Conservation (phyloP, 73 alveolate species). For the Paramecium tetraurelia region DNA sequence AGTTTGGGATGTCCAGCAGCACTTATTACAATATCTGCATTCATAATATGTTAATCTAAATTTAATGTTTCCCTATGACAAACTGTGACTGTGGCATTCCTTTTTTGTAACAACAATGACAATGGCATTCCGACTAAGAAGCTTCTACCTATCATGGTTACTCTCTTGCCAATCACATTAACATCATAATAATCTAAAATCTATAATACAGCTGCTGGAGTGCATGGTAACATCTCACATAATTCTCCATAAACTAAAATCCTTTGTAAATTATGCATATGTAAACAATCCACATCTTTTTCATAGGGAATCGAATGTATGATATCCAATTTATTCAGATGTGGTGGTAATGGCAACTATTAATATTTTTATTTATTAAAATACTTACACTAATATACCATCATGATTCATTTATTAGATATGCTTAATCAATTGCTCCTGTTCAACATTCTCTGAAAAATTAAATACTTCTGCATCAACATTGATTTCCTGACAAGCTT, state of each 20-base stretch:
- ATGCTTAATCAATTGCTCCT: not conserved
- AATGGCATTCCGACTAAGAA: slow-evolving; percentile 81
- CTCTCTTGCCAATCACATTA: slow-evolving; percentile 54
- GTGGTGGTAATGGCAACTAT: slow-evolving; percentile 77
- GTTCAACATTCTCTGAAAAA: not conserved
- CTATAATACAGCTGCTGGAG: slow-evolving; percentile 57
- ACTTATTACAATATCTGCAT: slow-evolving; percentile 82
- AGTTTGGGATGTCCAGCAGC: slow-evolving; percentile 70
- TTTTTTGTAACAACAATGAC: slow-evolving; percentile 56
- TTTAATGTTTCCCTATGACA: slow-evolving; percentile 44
- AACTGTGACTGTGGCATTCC: slow-evolving; percentile 54
- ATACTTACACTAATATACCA: slow-evolving; percentile 47
- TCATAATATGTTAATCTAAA: slow-evolving; percentile 54
- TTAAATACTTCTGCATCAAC: slow-evolving; percentile 9
- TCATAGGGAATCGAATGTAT: slow-evolving; percentile 62
- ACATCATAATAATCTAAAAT: slow-evolving; percentile 52
- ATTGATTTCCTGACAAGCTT: slow-evolving; percentile 14
- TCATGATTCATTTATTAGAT: not conserved
- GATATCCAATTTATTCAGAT: slow-evolving; percentile 64
- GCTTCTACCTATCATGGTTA: slow-evolving; percentile 65
- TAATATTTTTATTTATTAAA: not conserved
- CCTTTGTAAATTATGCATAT: not conserved
- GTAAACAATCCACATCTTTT: slow-evolving; percentile 78
- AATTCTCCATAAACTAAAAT: slow-evolving; percentile 32
- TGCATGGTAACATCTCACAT: slow-evolving; percentile 52